Conservation (phyloP, 768 basidiomycete species). For the Naematelia aurantialba region DNA sequence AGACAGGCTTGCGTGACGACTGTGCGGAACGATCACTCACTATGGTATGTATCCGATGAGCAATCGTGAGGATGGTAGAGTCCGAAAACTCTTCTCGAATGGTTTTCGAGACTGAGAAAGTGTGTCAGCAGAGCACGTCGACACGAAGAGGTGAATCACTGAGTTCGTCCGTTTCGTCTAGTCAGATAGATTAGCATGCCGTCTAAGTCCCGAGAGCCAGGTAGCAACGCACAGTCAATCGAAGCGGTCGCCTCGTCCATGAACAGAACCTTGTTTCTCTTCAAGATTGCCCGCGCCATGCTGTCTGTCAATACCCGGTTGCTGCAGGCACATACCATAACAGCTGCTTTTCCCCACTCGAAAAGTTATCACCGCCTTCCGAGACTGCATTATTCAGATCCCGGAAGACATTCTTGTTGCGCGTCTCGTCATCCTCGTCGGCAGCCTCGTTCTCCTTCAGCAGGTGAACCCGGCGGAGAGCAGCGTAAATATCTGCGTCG, state of each 20-base stretch:
- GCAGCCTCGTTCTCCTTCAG: conserved; percentile 26
- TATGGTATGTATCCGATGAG: conserved; percentile 72
- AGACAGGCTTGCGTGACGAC: background rate
- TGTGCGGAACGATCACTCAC: no score
- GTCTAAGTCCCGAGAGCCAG: background rate
- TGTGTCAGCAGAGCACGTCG: conserved; percentile 3
- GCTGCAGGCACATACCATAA: conserved; percentile 53
- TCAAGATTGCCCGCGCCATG: conserved; percentile 81
- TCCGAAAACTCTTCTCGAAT: conserved; percentile 59
- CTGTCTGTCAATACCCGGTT: conserved; percentile 40
- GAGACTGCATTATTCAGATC: conserved; percentile 42
- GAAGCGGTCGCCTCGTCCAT: conserved; percentile 77
- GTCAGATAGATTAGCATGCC: conserved; percentile 6
- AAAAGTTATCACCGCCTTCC: conserved; percentile 87
- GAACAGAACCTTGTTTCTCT: conserved; percentile 69
- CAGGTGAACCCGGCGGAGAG: conserved; percentile 48
- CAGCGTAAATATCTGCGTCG: conserved; percentile 65
- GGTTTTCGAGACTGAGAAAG: conserved; percentile 42
- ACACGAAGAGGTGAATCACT: conserved; percentile 55
- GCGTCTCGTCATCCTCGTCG: conserved; percentile 28
- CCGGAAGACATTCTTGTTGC: conserved; percentile 48
- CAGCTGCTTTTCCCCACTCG: conserved; percentile 68
- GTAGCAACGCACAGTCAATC: conserved; percentile 61
- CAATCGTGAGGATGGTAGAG: conserved; percentile 78
- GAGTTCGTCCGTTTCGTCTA: conserved; percentile 79